Conservation (phyloP, 1,139 yeast genomes). For the Yamadazyma mexicana region DNA sequence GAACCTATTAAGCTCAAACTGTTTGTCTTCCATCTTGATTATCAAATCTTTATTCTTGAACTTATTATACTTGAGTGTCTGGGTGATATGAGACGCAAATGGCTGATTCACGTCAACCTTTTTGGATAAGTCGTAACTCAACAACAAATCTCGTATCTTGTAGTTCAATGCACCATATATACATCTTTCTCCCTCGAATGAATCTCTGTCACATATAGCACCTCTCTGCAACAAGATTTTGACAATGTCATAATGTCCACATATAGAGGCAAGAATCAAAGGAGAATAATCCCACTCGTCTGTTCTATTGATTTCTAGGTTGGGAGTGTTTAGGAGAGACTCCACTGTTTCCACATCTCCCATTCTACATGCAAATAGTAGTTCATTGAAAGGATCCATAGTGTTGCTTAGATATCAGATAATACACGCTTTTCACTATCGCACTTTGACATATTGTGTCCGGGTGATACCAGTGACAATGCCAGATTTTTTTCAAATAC, state of each 20-base stretch:
- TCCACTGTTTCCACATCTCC: slow-evolving; percentile 72
- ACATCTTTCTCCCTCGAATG: slow-evolving; percentile 78
- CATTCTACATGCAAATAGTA: slow-evolving; percentile 66
- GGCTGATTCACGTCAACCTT: slow-evolving; percentile 71
- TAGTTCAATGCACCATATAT: slow-evolving; percentile 77
- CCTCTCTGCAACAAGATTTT: slow-evolving; percentile 59
- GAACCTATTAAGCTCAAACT: slow-evolving; percentile 39
- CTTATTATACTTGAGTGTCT: slow-evolving; percentile 35
- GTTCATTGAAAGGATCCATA: slow-evolving; percentile 32
- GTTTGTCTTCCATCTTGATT: slow-evolving; percentile 35
- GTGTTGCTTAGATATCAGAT: not conserved
- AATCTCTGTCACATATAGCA: slow-evolving; percentile 76
- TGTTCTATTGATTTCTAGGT: slow-evolving; percentile 58
- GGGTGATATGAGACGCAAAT: slow-evolving; percentile 67
- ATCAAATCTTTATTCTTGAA: slow-evolving; percentile 10
- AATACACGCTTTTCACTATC: slow-evolving; percentile 1
- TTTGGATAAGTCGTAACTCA: slow-evolving; percentile 66
- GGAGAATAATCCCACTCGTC: slow-evolving; percentile 80
- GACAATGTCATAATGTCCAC: slow-evolving; percentile 72
- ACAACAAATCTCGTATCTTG: slow-evolving; percentile 55
- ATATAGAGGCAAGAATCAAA: slow-evolving; percentile 65
- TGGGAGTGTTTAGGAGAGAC: slow-evolving; percentile 49
- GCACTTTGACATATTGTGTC: slow-evolving; percentile 1
- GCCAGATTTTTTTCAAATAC: not conserved
- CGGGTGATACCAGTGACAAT: not conserved